phyloP scores from a whole-genome alignment of 1,139 yeast species.

The Pichia sp. region DNA sequence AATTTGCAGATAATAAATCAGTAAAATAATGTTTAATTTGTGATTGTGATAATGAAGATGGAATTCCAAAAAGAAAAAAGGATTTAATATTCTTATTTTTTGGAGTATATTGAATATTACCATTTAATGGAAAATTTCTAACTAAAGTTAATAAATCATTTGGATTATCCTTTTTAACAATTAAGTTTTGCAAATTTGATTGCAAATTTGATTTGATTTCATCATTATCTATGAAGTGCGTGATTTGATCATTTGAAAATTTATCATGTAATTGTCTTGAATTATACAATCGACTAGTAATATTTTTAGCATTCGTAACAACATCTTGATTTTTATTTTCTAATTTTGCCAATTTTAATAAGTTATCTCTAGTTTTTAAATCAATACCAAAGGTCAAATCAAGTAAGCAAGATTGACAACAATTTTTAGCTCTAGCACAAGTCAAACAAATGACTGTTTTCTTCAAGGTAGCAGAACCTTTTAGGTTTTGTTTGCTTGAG shows the following conservation, averaged over 20 bases:
- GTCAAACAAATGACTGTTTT: slow-evolving; percentile 64
- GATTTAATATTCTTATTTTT: slow-evolving; percentile 40
- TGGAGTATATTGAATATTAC: slow-evolving; percentile 41
- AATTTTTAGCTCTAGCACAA: slow-evolving; percentile 72
- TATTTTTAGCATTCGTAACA: slow-evolving; percentile 36
- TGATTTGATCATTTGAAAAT: slow-evolving; percentile 18
- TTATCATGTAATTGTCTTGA: slow-evolving; percentile 44
- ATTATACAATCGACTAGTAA: slow-evolving; percentile 45
- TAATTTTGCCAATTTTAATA: slow-evolving; percentile 67
- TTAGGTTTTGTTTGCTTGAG: slow-evolving; percentile 28
- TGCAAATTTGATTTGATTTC: slow-evolving; percentile 22
- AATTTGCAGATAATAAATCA: slow-evolving; percentile 33
- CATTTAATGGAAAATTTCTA: slow-evolving; percentile 56
- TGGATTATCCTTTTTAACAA: slow-evolving; percentile 5
- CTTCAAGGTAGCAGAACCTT: slow-evolving; percentile 32
- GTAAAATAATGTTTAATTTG: slow-evolving; percentile 45
- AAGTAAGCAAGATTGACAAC: slow-evolving; percentile 83
- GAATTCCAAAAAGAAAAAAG: slow-evolving; percentile 69
- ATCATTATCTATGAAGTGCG: slow-evolving; percentile 30
- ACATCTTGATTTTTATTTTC: slow-evolving; percentile 34
- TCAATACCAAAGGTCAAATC: slow-evolving; percentile 81
- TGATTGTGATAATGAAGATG: slow-evolving; percentile 61
- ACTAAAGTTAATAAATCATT: slow-evolving; percentile 44
- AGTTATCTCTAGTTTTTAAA: slow-evolving; percentile 70
- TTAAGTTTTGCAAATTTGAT: slow-evolving; percentile 15